Base-by-base conservation (phyloP, 768 basidiomycete species). In the Leccinum aurantiacum region DNA sequence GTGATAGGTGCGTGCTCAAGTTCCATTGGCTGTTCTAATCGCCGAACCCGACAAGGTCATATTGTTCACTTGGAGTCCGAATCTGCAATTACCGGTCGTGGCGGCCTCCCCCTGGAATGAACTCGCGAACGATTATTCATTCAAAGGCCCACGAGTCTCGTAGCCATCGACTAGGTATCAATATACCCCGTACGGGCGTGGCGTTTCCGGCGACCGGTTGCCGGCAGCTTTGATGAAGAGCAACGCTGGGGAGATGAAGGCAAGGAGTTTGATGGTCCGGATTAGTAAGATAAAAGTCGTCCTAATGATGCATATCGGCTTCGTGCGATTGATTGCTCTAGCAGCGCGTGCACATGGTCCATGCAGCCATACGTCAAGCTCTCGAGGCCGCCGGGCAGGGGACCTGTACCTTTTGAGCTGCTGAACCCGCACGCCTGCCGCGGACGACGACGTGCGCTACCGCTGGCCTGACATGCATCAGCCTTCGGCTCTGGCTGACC, bases 241-340 rank as follows among this genome's bases (percentile, higher is more conserved):
- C 47, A 29, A 51, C 41, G 17, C 33, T 60, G 62, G 53, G 33
- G 53, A 62, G 44, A 27, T 47, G 60, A 62, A 49, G 53, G 57
- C 46, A 38, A 29, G 46, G 48, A 13, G 33, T 27, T 53, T 56
- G 62, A 61, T 59, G 60, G 38, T 37, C 48, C 35, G 8, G 46
- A 60, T 69, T 66, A 67, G 67, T 64, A 61, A 69, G 65, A 59
- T 56, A 62, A 54, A 44, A 49, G 50, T 19, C 24, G 37, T 58
- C 58, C 65, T 51, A 64, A 56, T 50, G 59, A 49, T 60, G 54
- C 22, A 29, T 44, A n/a, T 10, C 31, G 38, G 54, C 67, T 70
- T 70, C 69, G 60, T 61, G 49, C 67, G 69, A 71, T 70, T 62
- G 55, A 70, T 70, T 71, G 61, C 69, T 56, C 60, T 54, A 41